A percentile compares a stretch with the other conserved stretches of the same genome.
phyloP scores from a whole-genome alignment of 495 filamentous ascomycete genomes.

The Pyrenula massariospora region DNA sequence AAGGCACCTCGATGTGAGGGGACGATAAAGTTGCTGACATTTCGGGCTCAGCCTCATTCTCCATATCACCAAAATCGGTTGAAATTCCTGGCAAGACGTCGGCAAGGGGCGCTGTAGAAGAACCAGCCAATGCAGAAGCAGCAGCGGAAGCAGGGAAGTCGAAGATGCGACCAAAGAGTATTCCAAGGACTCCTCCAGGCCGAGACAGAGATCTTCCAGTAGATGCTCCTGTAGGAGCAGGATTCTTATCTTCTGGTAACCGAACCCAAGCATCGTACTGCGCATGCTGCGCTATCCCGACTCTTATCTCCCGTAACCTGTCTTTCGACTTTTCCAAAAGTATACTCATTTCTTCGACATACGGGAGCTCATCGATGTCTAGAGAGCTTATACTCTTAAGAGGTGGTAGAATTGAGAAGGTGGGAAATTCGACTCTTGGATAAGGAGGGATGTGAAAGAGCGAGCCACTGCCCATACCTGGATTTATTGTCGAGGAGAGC shows the following conservation, averaged over 20 bases:
- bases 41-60: neutral
- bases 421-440: conserved; percentile 65
- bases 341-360: conserved; percentile 80
- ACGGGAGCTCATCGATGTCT: conserved; percentile 78
- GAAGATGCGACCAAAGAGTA: conserved; percentile 22
- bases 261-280: conserved; percentile 44
- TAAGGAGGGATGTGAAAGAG: conserved; percentile 23
- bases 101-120: neutral
- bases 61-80: neutral
- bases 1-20: neutral
- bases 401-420: conserved; percentile 73
- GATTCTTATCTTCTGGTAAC: conserved; percentile 25
- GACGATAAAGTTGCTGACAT: neutral
- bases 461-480: conserved; percentile 3
- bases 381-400: conserved; percentile 73
- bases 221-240: conserved; percentile 7
- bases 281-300: conserved; percentile 62
- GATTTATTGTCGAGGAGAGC: conserved; percentile 1
- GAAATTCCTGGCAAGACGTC: neutral
- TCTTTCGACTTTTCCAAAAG: conserved; percentile 64
- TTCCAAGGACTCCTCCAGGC: conserved; percentile 59
- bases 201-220: conserved; percentile 17
- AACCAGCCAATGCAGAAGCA: neutral
- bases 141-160: neutral
- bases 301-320: conserved; percentile 60